A percentile compares a stretch with the other conserved stretches of the same genome.
Conservation (phyloP, 1,139 yeast species). For the Candida neerlandica region DNA sequence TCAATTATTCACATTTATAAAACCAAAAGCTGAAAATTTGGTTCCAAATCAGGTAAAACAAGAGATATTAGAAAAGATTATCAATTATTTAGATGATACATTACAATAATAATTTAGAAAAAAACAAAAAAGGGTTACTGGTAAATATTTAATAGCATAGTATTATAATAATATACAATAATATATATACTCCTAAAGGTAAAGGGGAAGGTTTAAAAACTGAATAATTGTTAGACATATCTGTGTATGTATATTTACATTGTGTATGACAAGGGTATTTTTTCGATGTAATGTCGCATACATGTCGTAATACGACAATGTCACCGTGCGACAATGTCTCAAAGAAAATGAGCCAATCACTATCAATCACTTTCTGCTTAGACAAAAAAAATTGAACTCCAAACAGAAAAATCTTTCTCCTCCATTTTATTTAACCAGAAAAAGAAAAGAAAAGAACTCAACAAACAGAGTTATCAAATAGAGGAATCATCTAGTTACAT, state of each 20-base stretch:
- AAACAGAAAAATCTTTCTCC: background rate
- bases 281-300: background rate
- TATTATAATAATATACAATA: background rate
- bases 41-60: conserved; percentile 69
- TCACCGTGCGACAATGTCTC: background rate
- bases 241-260: too few species aligned
- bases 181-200: background rate
- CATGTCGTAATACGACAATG: background rate
- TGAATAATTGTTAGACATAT: too few species aligned
- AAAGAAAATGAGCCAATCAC: conserved; percentile 8
- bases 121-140: background rate
- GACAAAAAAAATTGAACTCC: conserved; percentile 3
- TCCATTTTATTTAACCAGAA: background rate
- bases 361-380: conserved; percentile 11
- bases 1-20: conserved; percentile 53
- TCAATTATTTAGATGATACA: conserved; percentile 60
- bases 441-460: background rate
- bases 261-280: background rate
- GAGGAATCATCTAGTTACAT: background rate
- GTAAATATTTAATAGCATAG: background rate
- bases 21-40: conserved; percentile 66
- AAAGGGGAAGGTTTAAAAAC: too few species aligned
- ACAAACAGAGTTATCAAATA: background rate
- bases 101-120: conserved; percentile 27
- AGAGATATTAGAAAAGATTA: conserved; percentile 60